Evolutionary conservation across 2,329 filamentous ascomycete genomes (phyloP), one percentile per base, ranked within the genome.

Genomic region (Immersiporthe knoxdaviesiana): DNA sequence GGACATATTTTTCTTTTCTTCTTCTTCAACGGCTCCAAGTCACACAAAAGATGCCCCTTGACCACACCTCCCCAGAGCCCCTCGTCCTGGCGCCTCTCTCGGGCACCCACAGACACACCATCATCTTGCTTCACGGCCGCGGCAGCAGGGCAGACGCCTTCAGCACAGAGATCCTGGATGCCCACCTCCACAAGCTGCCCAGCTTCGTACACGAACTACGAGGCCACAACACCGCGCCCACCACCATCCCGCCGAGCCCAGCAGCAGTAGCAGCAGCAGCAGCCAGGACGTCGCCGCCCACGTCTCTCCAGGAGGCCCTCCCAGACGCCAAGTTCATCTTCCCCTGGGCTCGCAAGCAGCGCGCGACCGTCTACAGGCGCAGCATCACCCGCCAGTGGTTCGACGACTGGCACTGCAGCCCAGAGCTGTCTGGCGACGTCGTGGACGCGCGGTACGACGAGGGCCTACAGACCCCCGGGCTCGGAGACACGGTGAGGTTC

Each of bases 41-140:
- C 41, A 44, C 37, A 16, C 30, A 37, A 18, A 18, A 62, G 59
- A 71, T 71, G 69, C 35, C 67, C 2, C 54, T 67, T 27, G 62
- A 66, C 32, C 14, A 63, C 10, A 12, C 27, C 5, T 68, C 58
- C 30, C 52, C 59, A 3, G 50, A 68, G 12, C 70, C 74, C 12
- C 76, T 77, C 4, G 66, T 76, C 1, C 69, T 70, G 0, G 52
- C 67, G 6, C 73, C 74, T 0, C 41, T 44, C 16, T 69, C 69
- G 2, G 64, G 67, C 18, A 44, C 32, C 37, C 84, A 85, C 72
- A 77, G 72, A n/a, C 76, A 81, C 65, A 84, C 83, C 35, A 72
- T 86, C 67, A 79, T 86, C 69, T 74, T 85, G 65, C 80, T 86
- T 6, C 84, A 86, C 69, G 84, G 84, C 47, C 82, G 83, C 10